Conservation (phyloP, 176 grass and related monocot species). For the Themeda triandra region DNA sequence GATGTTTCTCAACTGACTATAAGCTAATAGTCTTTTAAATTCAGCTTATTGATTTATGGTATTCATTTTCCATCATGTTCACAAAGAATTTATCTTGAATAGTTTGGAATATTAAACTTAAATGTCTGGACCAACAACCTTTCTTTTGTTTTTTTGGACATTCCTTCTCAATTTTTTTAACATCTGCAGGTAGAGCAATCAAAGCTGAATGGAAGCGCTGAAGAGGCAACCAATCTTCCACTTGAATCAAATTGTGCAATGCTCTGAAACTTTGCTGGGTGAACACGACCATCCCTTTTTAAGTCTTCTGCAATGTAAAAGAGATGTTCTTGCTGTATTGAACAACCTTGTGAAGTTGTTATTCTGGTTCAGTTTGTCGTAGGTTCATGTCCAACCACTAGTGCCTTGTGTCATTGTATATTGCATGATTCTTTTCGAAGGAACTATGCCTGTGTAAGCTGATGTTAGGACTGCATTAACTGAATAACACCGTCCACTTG, state of each 20-base stretch:
- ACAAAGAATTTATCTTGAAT: neutral
- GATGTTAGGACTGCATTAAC: slow-evolving; percentile 1
- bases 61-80: slow-evolving; percentile 8
- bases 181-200: slow-evolving; percentile 53
- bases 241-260: slow-evolving; percentile 4
- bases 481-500: neutral
- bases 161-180: neutral
- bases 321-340: slow-evolving; percentile 26
- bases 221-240: slow-evolving; percentile 15
- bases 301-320: slow-evolving; percentile 42
- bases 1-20: neutral
- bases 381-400: slow-evolving; percentile 24
- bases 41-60: neutral
- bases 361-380: slow-evolving; percentile 33
- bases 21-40: neutral
- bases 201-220: slow-evolving; percentile 81
- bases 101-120: neutral
- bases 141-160: neutral
- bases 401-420: slow-evolving; percentile 27
- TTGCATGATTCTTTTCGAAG: neutral
- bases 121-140: neutral
- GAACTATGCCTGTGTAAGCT: slow-evolving; percentile 23
- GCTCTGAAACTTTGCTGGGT: slow-evolving; percentile 8
- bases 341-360: slow-evolving; percentile 33
- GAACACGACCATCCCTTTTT: slow-evolving; percentile 30